phyloP scores from a whole-genome alignment of 352 stramenopile genomes.

The Pythium myriotylum region DNA sequence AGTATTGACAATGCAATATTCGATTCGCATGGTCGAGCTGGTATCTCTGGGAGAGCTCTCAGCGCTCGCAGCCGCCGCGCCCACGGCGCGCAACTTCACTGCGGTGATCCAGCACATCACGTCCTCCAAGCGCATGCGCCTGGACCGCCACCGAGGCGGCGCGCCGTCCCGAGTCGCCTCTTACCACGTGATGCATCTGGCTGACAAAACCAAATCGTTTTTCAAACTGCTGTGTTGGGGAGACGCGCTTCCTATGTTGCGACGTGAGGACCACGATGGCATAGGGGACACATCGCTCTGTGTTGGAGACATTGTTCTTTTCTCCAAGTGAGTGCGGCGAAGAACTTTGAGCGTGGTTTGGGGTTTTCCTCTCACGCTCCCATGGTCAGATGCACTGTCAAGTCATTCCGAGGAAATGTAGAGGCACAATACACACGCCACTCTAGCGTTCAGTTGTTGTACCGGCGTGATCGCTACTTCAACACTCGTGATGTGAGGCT shows the following conservation, averaged over 20 bases:
- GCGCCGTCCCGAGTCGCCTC: conserved; percentile 32
- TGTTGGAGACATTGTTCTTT: conserved; percentile 63
- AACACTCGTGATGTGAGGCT: conserved; percentile 53
- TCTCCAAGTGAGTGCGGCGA: conserved; percentile 33
- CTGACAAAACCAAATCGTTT: conserved; percentile 46
- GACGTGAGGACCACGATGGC: conserved; percentile 35
- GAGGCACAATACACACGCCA: conserved; percentile 53
- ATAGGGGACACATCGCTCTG: conserved; percentile 33
- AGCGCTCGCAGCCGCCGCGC: not conserved
- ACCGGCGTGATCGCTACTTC: conserved; percentile 59
- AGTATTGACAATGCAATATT: too few relatives aligned
- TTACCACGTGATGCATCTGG: conserved; percentile 52
- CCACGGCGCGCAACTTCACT: conserved; percentile 41
- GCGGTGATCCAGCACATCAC: conserved; percentile 56
- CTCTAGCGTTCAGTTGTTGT: conserved; percentile 58
- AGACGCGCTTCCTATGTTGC: conserved; percentile 41
- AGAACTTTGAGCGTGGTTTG: not conserved
- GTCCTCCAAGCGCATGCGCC: conserved; percentile 31
- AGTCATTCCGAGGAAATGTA: conserved; percentile 47
- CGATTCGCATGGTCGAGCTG: conserved; percentile 6
- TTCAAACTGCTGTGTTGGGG: conserved; percentile 64
- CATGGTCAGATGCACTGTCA: conserved; percentile 37
- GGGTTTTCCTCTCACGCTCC: not conserved
- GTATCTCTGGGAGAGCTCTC: not conserved
- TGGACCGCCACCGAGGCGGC: conserved; percentile 7